Percentiles rank a stretch among this genome's conserved stretches.
These are phyloP conservation scores for Lizonia empirigonia DNA, from an alignment of 2,329 filamentous ascomycete species.

Conservation along the genomic window DNA sequence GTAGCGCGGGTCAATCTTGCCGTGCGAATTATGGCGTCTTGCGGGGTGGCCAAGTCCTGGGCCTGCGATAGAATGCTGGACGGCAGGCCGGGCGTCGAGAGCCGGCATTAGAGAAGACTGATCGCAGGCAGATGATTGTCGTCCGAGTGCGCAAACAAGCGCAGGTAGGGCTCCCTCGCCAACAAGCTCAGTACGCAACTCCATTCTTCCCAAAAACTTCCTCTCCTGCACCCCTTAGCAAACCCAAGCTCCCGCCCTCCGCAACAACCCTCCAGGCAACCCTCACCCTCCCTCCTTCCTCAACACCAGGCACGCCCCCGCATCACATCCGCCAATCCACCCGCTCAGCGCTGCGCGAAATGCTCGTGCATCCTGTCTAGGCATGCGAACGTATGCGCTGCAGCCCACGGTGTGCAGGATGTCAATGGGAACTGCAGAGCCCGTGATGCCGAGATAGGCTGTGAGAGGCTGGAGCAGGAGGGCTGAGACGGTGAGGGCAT, in stretches of 20 bases:
- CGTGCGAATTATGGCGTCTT: too few species aligned
- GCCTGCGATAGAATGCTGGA: too few species aligned
- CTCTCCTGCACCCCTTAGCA: slow-evolving; percentile 9
- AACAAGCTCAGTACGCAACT: slow-evolving; percentile 6
- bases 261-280: slow-evolving; percentile 39
- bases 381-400: slow-evolving; percentile 33
- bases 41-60: too few species aligned
- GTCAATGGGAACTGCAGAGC: slow-evolving; percentile 70
- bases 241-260: slow-evolving; percentile 19
- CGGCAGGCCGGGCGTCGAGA: too few species aligned
- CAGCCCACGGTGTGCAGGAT: slow-evolving; percentile 60
- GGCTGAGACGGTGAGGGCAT: slow-evolving; percentile 66
- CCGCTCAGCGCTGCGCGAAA: slow-evolving; percentile 30
- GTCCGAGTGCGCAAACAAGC: too few species aligned
- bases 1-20: too few species aligned
- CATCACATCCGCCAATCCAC: slow-evolving; percentile 37
- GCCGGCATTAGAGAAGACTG: too few species aligned
- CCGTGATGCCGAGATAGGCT: slow-evolving; percentile 73
- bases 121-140: too few species aligned
- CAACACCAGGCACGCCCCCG: slow-evolving; percentile 27
- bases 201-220: slow-evolving; percentile 1
- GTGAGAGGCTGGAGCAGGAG: slow-evolving; percentile 68
- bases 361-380: slow-evolving; percentile 33
- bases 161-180: too few species aligned
- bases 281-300: slow-evolving; percentile 20